Evolutionary conservation across 2,329 filamentous ascomycete species (phyloP), one percentile per base, ranked within the genome.

Genomic region (Metarhizium humberi): DNA sequence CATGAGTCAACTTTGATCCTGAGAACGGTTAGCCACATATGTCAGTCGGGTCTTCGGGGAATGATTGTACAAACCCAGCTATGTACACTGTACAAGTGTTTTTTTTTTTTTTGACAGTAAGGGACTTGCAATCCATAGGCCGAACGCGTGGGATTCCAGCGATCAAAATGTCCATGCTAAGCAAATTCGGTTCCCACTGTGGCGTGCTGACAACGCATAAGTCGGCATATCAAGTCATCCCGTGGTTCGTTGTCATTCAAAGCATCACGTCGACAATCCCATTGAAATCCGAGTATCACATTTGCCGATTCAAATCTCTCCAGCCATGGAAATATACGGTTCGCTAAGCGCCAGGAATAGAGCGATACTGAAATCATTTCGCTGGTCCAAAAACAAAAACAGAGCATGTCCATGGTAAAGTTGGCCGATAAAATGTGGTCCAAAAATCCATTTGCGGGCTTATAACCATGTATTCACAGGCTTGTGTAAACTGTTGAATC

Each of bases 1-100:
- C 69, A 64, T 72, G 70, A 69, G 64, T 77, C 80, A 82, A 78
- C 79, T 82, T 81, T 81, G 79, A 75, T 71, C 73, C 78, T 82
- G 66, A 61, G 58, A 20, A 18, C 18, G 4, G 55, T 64, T 69
- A 66, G 70, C 66, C 60, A 14, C 50, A 56, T 46, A 56, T 46
- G 32, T 40, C 11, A 18, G 40, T 6, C 36, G 34, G 32, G 48
- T 52, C 10, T 36, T 49, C 7, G 65, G 63, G 58, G 56, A 64
- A 61, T 46, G n/a, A 43, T 10, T 59, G 43, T 58, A 66, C 64
- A 64, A 60, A 67, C 64, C 62, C 58, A 63, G 61, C 59, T 57
- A 54, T 52, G 53, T 55, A 55, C 50, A 56, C 18, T 32, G 56
- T 53, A 54, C 42, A 48, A 34, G 7, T 34, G n/a, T 10, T 2